Evolutionary conservation across 2,329 filamentous ascomycete species (phyloP), one percentile per base, ranked within the genome.

Genomic region (Pseudocercospora crystallina): DNA sequence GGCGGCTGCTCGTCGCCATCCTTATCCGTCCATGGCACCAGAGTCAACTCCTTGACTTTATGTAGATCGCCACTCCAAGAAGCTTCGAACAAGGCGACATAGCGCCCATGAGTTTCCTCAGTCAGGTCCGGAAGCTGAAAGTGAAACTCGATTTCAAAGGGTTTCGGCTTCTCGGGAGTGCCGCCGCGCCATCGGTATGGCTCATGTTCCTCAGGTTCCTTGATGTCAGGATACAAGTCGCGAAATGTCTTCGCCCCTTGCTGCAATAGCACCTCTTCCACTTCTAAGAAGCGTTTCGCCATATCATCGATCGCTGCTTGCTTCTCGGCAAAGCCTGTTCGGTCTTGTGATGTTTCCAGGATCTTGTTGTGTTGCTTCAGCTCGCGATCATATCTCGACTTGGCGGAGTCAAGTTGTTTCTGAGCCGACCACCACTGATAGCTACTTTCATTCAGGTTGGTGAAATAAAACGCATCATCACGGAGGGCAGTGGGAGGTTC

Each of bases 31-130:
- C 84, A 87, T 2, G 79, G 70, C 9, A 75, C 71, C 14, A 88
- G 70, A 1, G 85, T 87, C 33, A 88, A 72, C 11, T 71, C 67
- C 62, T 87, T 88, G 67, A 92, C 81, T 2, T 73, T 81, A 1
- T 81, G 74, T 1, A 86, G 57, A 58, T 94, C 81, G n/a, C 85
- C 86, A 4, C 61, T 61, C 87, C 87, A 94, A 4, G 82, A 82
- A 32, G 87, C 87, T 63, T 92, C 83, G 65, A 88, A 87, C 73
- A 92, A 68, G 55, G 80, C 71, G 5, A 86, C 55, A 55, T 90
- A 92, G 0, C 78, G 84, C 31, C 75, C 71, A 20, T 74, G 76
- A 43, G 76, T 79, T 34, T 71, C 72, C 2, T 80, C 77, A 0
- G 79, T 86, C 9, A 79, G 56, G 71, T 80, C 61, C 57, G 72